Base-by-base conservation (phyloP, 2,329 filamentous ascomycete genomes). In the Verticillium dahliae region DNA sequence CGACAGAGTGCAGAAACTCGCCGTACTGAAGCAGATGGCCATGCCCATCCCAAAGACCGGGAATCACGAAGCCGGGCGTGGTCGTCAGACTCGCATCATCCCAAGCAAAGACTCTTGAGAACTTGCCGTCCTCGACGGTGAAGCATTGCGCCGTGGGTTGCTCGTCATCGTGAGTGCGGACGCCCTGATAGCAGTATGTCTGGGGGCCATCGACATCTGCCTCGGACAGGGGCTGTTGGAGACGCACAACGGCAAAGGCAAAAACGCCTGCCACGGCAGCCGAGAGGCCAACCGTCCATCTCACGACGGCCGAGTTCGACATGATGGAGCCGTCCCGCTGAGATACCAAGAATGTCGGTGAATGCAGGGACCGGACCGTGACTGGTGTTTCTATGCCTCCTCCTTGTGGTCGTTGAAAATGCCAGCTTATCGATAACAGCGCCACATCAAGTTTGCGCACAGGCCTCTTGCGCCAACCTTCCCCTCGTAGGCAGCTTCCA, bases 31-130 rank as follows among this genome's bases (percentile, higher is more conserved):
- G 70, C 57, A 90, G 74, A 69, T 90, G 88, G 0, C 86, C 88
- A 70, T 90, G 88, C 0, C 86, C 87, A 65, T 91, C 88, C 83
- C 87, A 90, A 1, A 91, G 76, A 0, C 88, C 88, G 0, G 88
- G 88, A 33, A 89, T 82, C 1, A 83, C 86, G 66, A 84, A 80
- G 0, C 85, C 86, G 5, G 72, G 65, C 13, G 76, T 64, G 1
- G 61, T 61, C 5, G 64, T 60, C 33, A 62, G 67, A 0, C 69
- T 71, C 9, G 68, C 69, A 15, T 69, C 67, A 3, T 65, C 66
- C 3, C 73, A 73, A n/a, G 72, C 62, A 54, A 81, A 80, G 0
- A 87, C 78, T 5, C 75, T 72, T 0, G 74, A 74, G 65, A 88
- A 86, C 13, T 74, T 71, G 0, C 85, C 85, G 50, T 80, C 72